Base-by-base conservation (phyloP, 495 filamentous ascomycete species). In the Lasiosphaeris hirsuta region DNA sequence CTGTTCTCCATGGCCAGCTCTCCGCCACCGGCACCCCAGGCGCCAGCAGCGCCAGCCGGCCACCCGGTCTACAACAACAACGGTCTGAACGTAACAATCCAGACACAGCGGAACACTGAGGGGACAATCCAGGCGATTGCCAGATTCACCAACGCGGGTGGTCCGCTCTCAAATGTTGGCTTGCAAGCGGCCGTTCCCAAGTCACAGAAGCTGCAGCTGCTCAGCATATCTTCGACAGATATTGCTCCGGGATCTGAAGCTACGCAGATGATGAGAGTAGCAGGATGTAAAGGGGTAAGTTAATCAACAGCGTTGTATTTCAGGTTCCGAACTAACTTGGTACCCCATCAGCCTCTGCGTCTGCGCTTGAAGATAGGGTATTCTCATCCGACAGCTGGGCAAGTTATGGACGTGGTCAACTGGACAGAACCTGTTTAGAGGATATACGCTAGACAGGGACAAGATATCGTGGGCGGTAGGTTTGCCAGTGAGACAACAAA, bases 181-280 rank as follows among this genome's bases (percentile, higher is more conserved):
- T 67, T 98, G 51, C 95, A 97, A 71, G 95, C 92, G 45, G 94
- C 94, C 4, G 94, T 97, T 58, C 95, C 94, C 6, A 97, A 96
- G 76, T 90, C 86, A 37, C 95, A 97, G 72, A 93, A 90, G 65
- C 70, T 98, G 58, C 90, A 96, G 69, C 75, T 98, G 48, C 87
- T 92, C 65, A 89, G 86, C 51, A 94, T 98, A 57, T 94, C 85
- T 53, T 87, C 82, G 63, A 71, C 84, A 1, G 90, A 96, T 42
- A 69, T 98, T 13, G 84, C 80, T 10, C 79, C 82, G 3, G 90
- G 90, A 2, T 81, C 86, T 13, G 93, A 97, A 63, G 95, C 90
- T 11, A 88, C 86, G 51, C 93, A 97, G 71, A 76, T 82, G 61
- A 92, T 98, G 89, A 88, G 90, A 66, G 84, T 97, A 50, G 78